Conservation (phyloP, 768 basidiomycete species). For the Amanita exitialis region DNA sequence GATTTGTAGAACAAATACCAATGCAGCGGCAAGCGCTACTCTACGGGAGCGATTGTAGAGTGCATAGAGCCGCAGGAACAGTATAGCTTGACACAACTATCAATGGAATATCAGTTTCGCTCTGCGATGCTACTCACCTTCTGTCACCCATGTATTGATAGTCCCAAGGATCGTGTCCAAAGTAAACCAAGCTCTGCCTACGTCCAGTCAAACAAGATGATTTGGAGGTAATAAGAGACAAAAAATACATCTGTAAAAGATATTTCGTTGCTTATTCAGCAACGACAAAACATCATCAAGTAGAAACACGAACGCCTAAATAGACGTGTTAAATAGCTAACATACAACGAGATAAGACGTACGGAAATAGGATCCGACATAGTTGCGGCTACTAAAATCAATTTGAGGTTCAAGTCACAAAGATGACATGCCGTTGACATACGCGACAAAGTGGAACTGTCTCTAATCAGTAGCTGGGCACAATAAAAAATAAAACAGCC, state of each 20-base stretch:
- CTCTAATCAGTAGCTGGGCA: not conserved
- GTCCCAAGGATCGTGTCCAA: not conserved
- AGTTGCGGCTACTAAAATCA: not conserved
- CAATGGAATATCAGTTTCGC: not conserved
- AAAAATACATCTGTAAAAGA: not conserved
- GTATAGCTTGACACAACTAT: not conserved
- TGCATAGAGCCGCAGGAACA: not conserved
- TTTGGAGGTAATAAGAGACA: not conserved
- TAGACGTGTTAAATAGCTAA: not conserved
- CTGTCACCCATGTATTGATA: not conserved
- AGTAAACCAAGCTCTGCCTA: not conserved
- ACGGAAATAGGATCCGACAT: not conserved
- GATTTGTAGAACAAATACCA: no score
- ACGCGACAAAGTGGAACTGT: not conserved
- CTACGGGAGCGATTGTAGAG: not conserved
- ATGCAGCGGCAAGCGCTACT: no score
- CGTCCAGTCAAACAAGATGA: not conserved
- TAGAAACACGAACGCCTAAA: not conserved
- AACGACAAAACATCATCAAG: no score
- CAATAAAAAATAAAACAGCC: not conserved
- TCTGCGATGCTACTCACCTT: not conserved
- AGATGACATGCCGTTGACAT: not conserved
- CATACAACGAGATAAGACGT: not conserved
- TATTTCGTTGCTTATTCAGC: no score
- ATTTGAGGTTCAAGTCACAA: not conserved